Percentiles rank a stretch among this genome's conserved stretches.
Evolutionary conservation across 352 stramenopile genomes (phyloP).

Genomic region (Globisporangium heterothallicum): DNA sequence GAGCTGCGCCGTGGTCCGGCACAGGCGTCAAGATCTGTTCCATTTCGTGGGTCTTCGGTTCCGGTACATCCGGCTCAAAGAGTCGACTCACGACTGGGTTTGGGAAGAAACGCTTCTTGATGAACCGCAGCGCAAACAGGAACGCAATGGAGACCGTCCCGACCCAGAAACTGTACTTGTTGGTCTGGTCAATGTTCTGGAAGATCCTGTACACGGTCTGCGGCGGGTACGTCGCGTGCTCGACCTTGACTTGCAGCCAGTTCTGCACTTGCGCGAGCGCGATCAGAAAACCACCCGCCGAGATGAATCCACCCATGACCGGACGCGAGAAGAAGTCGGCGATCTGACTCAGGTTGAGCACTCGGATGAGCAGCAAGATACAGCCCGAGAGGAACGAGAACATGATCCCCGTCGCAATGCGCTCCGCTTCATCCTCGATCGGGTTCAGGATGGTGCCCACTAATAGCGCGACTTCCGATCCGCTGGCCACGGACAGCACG

Average conservation of each 20-base stretch:
- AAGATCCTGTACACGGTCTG: constrained; percentile 56
- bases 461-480: constrained; percentile 53
- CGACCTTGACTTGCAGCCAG: constrained; percentile 64
- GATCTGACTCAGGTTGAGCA: constrained; percentile 82
- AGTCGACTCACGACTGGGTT: constrained; percentile 23
- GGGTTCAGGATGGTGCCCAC: constrained; percentile 50
- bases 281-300: constrained; percentile 84
- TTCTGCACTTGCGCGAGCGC: constrained; percentile 85
- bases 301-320: constrained; percentile 89
- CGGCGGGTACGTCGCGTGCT: constrained; percentile 37
- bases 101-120: constrained; percentile 36
- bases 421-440: constrained; percentile 31
- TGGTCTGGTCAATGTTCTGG: constrained; percentile 42
- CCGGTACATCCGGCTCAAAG: constrained; percentile 18
- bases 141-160: constrained; percentile 49
- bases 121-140: constrained; percentile 35
- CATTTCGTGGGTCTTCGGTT: constrained; percentile 8
- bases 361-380: constrained; percentile 65
- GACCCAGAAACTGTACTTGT: constrained; percentile 68
- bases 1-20: constrained; percentile 1
- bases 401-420: constrained; percentile 36
- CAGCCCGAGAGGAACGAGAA: constrained; percentile 69
- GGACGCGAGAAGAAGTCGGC: constrained; percentile 86
- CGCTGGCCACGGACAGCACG: constrained; percentile 78
- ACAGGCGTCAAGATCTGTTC: constrained; percentile 13